These are phyloP conservation scores for Simplicillium sp. DNA, from an alignment of 2,329 filamentous ascomycete genomes.

Conservation along the genomic window DNA sequence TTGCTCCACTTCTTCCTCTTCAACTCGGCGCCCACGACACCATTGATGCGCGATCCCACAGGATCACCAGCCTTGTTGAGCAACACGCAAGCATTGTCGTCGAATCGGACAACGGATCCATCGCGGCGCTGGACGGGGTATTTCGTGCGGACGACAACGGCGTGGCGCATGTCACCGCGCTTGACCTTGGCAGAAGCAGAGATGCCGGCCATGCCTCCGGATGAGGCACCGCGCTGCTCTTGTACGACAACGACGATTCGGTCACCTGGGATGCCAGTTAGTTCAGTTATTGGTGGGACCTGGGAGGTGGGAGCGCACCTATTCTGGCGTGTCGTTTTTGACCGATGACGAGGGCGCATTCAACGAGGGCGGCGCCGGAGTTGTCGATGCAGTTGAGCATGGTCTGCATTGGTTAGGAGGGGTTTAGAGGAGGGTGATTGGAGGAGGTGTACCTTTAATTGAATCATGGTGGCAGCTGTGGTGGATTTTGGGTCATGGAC, in stretches of 20 bases:
- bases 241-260: slow-evolving; percentile 96
- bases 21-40: slow-evolving; percentile 83
- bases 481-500: no score
- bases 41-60: slow-evolving; percentile 84
- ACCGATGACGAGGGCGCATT: slow-evolving; percentile 87
- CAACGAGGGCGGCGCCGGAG: slow-evolving; percentile 92
- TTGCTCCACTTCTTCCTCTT: slow-evolving; percentile 95
- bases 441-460: slow-evolving; percentile 58
- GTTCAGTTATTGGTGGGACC: slow-evolving; percentile 2
- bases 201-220: slow-evolving; percentile 62
- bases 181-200: slow-evolving; percentile 83
- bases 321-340: slow-evolving; percentile 85
- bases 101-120: slow-evolving; percentile 84
- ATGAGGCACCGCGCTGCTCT: slow-evolving; percentile 77
- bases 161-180: slow-evolving; percentile 91
- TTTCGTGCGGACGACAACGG: slow-evolving; percentile 83
- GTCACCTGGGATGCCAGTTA: slow-evolving; percentile 54
- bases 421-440: no score
- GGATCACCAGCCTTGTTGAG: slow-evolving; percentile 96
- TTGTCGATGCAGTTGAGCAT: slow-evolving; percentile 99
- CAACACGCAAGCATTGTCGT: slow-evolving; percentile 95
- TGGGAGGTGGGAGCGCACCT: slow-evolving; percentile 45
- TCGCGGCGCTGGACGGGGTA: slow-evolving; percentile 83
- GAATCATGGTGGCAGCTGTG: slow-evolving; percentile 62
- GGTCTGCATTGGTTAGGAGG: slow-evolving; percentile 44